Percentiles rank a stretch among this genome's conserved stretches.
These are phyloP conservation scores for Zygosaccharomyces bailii DNA, from an alignment of 805 yeast species.

Conservation along the genomic window DNA sequence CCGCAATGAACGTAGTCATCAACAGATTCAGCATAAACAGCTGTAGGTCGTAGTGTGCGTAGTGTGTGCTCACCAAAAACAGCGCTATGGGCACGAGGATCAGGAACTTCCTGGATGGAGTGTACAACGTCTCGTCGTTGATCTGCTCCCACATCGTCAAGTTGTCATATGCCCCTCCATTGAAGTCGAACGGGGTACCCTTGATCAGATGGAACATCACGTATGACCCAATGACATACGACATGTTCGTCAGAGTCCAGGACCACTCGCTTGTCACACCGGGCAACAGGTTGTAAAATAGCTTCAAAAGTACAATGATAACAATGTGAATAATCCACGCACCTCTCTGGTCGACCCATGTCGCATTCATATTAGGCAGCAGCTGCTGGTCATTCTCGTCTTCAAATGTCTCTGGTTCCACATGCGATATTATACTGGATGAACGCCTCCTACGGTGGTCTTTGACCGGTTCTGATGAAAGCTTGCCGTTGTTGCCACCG, in stretches of 20 bases:
- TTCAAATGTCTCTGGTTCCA: conserved; percentile 88
- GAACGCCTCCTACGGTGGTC: conserved; percentile 65
- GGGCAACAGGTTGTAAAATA: conserved; percentile 76
- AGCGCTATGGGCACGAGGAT: conserved; percentile 89
- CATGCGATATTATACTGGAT: conserved; percentile 84
- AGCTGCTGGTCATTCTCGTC: conserved; percentile 88
- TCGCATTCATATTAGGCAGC: conserved; percentile 86
- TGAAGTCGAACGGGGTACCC: conserved; percentile 97
- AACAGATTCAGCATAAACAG: conserved; percentile 71
- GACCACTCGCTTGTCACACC: conserved; percentile 77
- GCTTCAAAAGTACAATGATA: conserved; percentile 66
- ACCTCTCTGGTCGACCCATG: conserved; percentile 94
- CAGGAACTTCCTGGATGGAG: conserved; percentile 91
- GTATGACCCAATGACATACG: conserved; percentile 87
- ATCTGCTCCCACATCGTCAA: conserved; percentile 98
- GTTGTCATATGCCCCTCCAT: conserved; percentile 92
- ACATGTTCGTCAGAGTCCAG: conserved; percentile 90
- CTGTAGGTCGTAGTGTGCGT: conserved; percentile 76
- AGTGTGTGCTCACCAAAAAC: conserved; percentile 84
- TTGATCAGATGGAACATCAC: conserved; percentile 95
- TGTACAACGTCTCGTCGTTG: conserved; percentile 92
- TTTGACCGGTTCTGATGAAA: conserved; percentile 31
- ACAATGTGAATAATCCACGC: conserved; percentile 95
- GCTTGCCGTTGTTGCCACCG: conserved; percentile 9
- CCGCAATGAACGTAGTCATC: conserved; percentile 78